Percentiles rank a stretch among this genome's conserved stretches.
Conservation (phyloP, 2,329 filamentous ascomycete genomes). For the Juglanconis sp. region DNA sequence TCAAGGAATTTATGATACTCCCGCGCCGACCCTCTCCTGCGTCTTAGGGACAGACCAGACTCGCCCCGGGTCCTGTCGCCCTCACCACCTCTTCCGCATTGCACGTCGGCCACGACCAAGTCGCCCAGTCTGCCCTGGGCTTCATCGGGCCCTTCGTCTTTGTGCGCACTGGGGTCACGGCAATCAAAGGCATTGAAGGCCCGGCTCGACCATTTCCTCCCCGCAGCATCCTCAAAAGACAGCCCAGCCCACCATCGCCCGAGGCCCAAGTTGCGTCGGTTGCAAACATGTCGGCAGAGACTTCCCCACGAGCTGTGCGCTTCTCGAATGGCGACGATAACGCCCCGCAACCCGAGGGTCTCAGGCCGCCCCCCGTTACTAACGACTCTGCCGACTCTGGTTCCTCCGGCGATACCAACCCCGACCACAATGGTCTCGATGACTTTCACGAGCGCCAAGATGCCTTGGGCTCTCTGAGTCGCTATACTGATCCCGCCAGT, state of each 20-base stretch:
- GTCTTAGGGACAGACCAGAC: conserved; percentile 4
- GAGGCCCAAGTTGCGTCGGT: background rate
- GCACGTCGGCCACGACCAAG: background rate
- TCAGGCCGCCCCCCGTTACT: conserved; percentile 32
- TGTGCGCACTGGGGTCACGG: background rate
- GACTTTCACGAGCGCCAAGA: conserved; percentile 42
- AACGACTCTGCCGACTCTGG: conserved; percentile 48
- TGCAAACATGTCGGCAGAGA: conserved; percentile 39
- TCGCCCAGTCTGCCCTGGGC: background rate
- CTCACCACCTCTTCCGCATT: background rate
- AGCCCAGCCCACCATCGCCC: background rate
- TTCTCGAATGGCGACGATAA: conserved; percentile 52
- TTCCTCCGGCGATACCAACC: conserved; percentile 43
- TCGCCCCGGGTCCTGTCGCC: conserved; percentile 8
- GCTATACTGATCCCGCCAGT: conserved; percentile 40
- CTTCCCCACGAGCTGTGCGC: conserved; percentile 54
- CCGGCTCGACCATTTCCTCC: background rate
- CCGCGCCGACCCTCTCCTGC: background rate
- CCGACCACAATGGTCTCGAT: conserved; percentile 41
- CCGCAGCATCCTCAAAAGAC: background rate
- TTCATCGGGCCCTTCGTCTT: background rate
- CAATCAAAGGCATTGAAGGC: background rate
- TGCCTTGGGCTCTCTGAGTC: conserved; percentile 41
- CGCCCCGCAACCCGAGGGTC: conserved; percentile 37
- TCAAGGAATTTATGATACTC: conserved; percentile 5